phyloP scores from a whole-genome alignment of 495 filamentous ascomycete species.

The Arthonia radiata region DNA sequence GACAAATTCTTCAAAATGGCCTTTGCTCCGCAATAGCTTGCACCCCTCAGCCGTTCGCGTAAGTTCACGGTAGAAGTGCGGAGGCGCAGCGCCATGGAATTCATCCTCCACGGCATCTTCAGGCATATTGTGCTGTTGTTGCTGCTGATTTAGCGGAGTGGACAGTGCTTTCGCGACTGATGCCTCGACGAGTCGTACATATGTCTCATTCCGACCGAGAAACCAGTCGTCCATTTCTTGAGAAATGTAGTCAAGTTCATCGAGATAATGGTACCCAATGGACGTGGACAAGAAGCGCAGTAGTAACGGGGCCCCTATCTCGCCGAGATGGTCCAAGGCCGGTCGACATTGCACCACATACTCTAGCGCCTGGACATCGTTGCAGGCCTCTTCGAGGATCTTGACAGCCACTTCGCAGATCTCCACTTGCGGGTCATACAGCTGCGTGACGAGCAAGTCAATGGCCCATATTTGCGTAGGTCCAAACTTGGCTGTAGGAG shows the following conservation, averaged over 20 bases:
- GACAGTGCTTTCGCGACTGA: constrained; percentile 74
- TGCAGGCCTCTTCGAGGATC: constrained; percentile 92
- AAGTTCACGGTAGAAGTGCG: constrained; percentile 91
- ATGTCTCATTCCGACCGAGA: constrained; percentile 77
- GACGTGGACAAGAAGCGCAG: constrained; percentile 85
- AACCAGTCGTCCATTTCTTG: constrained; percentile 99
- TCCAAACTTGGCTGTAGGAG: no score
- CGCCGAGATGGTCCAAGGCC: constrained; percentile 85
- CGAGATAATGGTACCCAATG: constrained; percentile 89
- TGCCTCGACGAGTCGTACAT: constrained; percentile 85
- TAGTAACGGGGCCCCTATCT: constrained; percentile 84
- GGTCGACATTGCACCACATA: constrained; percentile 91
- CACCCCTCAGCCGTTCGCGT: constrained; percentile 84
- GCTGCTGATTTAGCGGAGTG: constrained; percentile 26
- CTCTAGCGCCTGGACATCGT: constrained; percentile 65
- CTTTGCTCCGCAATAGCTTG: constrained; percentile 66
- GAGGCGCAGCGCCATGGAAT: constrained; percentile 50
- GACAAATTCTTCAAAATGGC: constrained; percentile 85
- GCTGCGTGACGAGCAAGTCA: constrained; percentile 77
- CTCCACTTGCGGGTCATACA: constrained; percentile 91
- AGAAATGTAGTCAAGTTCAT: constrained; percentile 92
- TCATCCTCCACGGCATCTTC: constrained; percentile 33
- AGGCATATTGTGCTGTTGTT: neutral
- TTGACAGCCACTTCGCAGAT: constrained; percentile 91
- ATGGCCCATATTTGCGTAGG: no score